Conservation (phyloP, 2,329 filamentous ascomycete species). For the Camptophora hylomeconis region DNA sequence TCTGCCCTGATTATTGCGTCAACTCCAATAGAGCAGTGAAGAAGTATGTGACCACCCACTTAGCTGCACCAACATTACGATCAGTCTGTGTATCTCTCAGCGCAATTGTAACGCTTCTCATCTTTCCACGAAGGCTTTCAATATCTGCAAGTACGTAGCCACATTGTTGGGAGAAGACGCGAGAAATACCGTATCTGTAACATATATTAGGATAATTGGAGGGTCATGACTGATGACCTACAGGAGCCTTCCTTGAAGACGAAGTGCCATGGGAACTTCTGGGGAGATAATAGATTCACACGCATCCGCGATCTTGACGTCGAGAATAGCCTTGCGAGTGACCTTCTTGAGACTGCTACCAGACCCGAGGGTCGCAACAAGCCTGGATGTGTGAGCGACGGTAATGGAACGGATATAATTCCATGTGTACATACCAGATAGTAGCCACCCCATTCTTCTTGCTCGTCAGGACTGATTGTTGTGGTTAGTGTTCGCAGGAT, state of each 20-base stretch:
- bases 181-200: constrained; percentile 58
- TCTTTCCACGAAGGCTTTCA: constrained; percentile 59
- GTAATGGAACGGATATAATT: background rate
- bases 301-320: constrained; percentile 75
- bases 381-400: constrained; percentile 42
- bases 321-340: constrained; percentile 72
- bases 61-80: constrained; percentile 55
- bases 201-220: constrained; percentile 1
- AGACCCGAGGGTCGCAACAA: constrained; percentile 75
- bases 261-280: constrained; percentile 74
- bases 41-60: constrained; percentile 37
- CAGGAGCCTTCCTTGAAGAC: constrained; percentile 81
- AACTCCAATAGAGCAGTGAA: background rate
- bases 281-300: constrained; percentile 80
- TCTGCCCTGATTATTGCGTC: constrained; percentile 42
- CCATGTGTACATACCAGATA: constrained; percentile 59
- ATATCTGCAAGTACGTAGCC: constrained; percentile 72
- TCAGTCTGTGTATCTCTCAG: constrained; percentile 51
- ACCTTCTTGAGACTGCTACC: constrained; percentile 60
- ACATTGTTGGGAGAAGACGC: constrained; percentile 79
- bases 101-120: constrained; percentile 53
- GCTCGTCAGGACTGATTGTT: constrained; percentile 57
- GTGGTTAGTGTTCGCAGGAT: too few relatives aligned
- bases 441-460: constrained; percentile 87
- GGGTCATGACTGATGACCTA: constrained; percentile 24